A percentile compares a stretch with the other conserved stretches of the same genome.
Evolutionary conservation across 148 eudicot genomes (phyloP).

Genomic region (Vaccinium myrtillus): DNA sequence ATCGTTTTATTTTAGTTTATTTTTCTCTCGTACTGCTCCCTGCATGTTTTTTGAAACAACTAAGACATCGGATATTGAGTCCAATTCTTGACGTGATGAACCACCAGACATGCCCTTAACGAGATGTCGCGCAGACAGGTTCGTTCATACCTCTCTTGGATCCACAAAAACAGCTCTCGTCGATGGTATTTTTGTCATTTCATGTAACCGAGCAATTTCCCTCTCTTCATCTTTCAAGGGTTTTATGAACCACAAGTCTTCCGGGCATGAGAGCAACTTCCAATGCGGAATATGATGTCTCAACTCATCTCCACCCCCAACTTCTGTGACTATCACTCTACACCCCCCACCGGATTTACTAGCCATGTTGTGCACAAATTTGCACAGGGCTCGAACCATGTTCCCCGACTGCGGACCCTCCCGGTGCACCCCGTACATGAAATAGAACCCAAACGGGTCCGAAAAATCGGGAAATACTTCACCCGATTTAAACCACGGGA

Average conservation of each 20-base stretch:
- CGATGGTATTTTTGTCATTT: conserved; percentile 21
- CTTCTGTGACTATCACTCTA: conserved; percentile 30
- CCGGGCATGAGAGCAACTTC: conserved; percentile 32
- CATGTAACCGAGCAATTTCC: conserved; percentile 4
- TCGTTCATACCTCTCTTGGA: conserved; percentile 34
- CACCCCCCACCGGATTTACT: conserved; percentile 16
- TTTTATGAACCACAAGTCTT: conserved; percentile 41
- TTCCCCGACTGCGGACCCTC: conserved; percentile 29
- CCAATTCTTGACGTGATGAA: neutral
- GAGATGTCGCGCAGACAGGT: no score
- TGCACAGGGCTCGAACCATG: conserved; percentile 28
- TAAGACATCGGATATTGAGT: neutral
- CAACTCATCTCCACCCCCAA: conserved; percentile 23
- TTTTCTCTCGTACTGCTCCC: no score
- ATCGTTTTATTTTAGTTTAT: no score
- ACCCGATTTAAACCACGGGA: conserved; percentile 26
- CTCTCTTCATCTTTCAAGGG: conserved; percentile 20
- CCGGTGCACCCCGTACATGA: conserved; percentile 31
- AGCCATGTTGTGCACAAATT: conserved; percentile 33
- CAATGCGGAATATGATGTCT: conserved; percentile 31
- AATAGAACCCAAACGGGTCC: conserved; percentile 31
- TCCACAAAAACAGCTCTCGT: conserved; percentile 31
- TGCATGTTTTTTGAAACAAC: no score
- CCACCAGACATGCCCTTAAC: neutral
- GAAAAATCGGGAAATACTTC: conserved; percentile 20